phyloP scores from a whole-genome alignment of 805 yeast genomes.

The Nakazawaea anatomiae region DNA sequence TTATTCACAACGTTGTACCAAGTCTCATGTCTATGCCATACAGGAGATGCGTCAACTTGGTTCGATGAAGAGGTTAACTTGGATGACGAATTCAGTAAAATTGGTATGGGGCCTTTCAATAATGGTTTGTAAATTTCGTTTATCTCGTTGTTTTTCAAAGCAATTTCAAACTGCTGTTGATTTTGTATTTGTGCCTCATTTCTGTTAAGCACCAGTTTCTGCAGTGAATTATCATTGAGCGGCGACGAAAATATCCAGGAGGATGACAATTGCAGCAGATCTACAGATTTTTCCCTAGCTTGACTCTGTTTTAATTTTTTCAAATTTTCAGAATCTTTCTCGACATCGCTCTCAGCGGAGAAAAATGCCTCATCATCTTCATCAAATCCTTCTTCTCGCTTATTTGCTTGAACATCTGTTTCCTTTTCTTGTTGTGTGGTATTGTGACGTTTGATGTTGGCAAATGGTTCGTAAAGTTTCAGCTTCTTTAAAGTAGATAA shows the following conservation, averaged over 20 bases:
- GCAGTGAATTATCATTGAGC: too few relatives aligned
- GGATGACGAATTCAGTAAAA: background rate
- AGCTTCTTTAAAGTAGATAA: background rate
- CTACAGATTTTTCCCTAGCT: background rate
- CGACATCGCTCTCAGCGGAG: background rate
- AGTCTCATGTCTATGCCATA: constrained; percentile 7
- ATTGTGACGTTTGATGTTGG: too few relatives aligned
- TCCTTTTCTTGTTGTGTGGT: too few relatives aligned
- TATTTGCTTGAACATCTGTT: too few relatives aligned
- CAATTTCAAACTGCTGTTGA: background rate
- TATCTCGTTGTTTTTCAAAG: background rate
- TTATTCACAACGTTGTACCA: constrained; percentile 1
- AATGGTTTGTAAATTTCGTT: too few relatives aligned
- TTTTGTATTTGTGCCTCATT: background rate
- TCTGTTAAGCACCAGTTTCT: too few relatives aligned
- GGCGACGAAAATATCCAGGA: background rate
- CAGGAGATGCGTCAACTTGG: constrained; percentile 2
- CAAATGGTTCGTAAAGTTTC: background rate
- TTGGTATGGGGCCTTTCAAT: too few relatives aligned
- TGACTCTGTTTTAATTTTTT: too few relatives aligned
- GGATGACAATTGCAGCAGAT: background rate
- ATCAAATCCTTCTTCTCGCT: background rate
- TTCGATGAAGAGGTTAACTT: background rate
- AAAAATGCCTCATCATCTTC: background rate
- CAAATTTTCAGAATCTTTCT: background rate